phyloP scores from a whole-genome alignment of 2,329 filamentous ascomycete species.

The Cytospora chrysosperma region DNA sequence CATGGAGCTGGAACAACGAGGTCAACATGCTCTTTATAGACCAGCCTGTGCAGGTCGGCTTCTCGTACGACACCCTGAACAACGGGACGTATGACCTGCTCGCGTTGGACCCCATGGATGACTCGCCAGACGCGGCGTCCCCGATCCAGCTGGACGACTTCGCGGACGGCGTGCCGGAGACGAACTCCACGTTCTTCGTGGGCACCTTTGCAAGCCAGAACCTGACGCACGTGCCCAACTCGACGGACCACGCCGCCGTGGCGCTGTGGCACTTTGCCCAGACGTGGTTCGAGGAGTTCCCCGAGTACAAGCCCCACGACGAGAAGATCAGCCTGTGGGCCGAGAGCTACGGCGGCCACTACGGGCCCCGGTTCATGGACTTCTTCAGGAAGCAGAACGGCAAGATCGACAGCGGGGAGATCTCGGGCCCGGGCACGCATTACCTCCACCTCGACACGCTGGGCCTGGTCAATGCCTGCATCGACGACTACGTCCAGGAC shows the following conservation, averaged over 20 bases:
- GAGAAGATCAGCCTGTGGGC: slow-evolving; percentile 36
- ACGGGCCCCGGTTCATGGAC: slow-evolving; percentile 41
- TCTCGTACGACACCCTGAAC: slow-evolving; percentile 32
- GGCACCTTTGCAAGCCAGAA: slow-evolving; percentile 50
- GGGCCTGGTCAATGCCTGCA: slow-evolving; percentile 22
- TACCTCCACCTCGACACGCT: slow-evolving; percentile 25
- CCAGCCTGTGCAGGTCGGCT: slow-evolving; percentile 44
- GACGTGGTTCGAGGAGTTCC: slow-evolving; percentile 56
- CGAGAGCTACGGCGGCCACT: slow-evolving; percentile 36
- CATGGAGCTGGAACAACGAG: slow-evolving; percentile 60
- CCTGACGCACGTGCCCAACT: slow-evolving; percentile 42
- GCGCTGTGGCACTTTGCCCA: slow-evolving; percentile 57
- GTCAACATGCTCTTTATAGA: slow-evolving; percentile 67
- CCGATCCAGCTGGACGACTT: slow-evolving; percentile 17
- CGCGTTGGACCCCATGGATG: slow-evolving; percentile 13
- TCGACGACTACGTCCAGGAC: slow-evolving; percentile 9
- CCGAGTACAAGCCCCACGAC: slow-evolving; percentile 45
- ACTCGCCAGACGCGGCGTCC: slow-evolving; percentile 29
- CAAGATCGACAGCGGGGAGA: slow-evolving; percentile 20
- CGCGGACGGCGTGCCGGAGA: slow-evolving; percentile 17
- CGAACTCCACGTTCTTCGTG: slow-evolving; percentile 20
- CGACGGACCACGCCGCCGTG: slow-evolving; percentile 49
- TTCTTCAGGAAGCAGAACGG: slow-evolving; percentile 23
- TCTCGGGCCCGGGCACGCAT: slow-evolving; percentile 19
- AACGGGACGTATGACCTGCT: slow-evolving; percentile 30